Evolutionary conservation across 352 stramenopile species (phyloP), one percentile per base, ranked within the genome.

Genomic region (Thalassiosira hispida): DNA sequence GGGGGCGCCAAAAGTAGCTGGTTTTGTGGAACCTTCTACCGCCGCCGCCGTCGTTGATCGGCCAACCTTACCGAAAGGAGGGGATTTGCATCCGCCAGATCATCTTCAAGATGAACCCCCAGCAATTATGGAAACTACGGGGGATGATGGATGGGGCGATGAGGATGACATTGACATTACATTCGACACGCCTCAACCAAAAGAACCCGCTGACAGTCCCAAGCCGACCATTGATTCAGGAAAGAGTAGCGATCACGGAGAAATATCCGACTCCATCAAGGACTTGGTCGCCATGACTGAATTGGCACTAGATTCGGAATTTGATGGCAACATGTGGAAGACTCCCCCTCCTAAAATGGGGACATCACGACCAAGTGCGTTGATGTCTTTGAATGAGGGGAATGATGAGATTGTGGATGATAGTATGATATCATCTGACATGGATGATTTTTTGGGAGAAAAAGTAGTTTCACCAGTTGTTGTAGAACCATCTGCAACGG

Each of bases 261-360:
- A 52, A 12, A 35, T 81, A 27, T 49, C 73, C 0, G 73, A 75
- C 6, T 72, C 73, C 0, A 68, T 81, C 22, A 73, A 70, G 51
- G 64, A 81, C 16, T 75, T 81, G 20, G 73, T 81, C n/a, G 63
- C 72, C 20, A 71, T 60, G 64, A 75, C 72, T 5, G 72, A 81
- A 81, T 74, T 47, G 6, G 38, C 12, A 2, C 22, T 81, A 7
- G 67, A 81, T 72, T 62, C 40, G 6, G 57, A 72, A 64, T 75
- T 81, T 22, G 49, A 46, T 2, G 46, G 55, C 33, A 31, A 46
- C 56, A 29, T 49, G 23, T 71, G 53, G 51, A 74, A 72, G 47
- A 81, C 73, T 44, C 73, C 73, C 1, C 53, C 53, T 9, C 25
- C 9, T 40, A 52, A 31, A 22, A 31, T 46, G 51, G 23, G 23